Conservation (phyloP, 345 rosid species). For the Aurinia saxatilis region DNA sequence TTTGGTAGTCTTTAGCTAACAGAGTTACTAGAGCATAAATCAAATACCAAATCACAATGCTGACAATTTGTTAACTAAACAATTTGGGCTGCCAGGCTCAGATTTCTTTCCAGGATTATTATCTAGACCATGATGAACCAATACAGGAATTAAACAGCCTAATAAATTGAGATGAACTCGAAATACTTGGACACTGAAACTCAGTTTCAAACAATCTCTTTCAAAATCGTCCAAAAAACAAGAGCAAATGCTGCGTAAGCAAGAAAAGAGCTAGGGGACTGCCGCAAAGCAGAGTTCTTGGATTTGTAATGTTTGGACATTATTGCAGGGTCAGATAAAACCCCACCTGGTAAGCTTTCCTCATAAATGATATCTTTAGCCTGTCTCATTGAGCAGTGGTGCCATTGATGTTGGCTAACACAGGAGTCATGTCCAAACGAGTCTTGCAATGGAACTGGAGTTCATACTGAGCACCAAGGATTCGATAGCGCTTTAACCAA, state of each 20-base stretch:
- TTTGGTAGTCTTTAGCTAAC: too few relatives aligned
- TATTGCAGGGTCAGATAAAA: constrained; percentile 2
- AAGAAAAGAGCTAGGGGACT: neutral
- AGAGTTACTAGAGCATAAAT: too few relatives aligned
- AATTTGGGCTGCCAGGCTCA: too few relatives aligned
- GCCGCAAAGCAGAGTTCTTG: neutral
- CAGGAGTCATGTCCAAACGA: constrained; percentile 24
- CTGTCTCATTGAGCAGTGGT: neutral
- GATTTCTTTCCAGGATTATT: too few relatives aligned
- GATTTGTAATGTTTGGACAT: neutral
- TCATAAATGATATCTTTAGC: neutral
- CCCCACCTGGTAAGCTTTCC: neutral
- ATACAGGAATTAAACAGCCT: neutral
- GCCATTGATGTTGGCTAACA: constrained; percentile 6
- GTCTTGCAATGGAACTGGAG: constrained; percentile 29
- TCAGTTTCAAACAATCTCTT: neutral
- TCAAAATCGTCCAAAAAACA: neutral
- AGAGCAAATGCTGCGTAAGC: neutral
- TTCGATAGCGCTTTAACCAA: constrained; percentile 27
- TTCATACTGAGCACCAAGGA: constrained; percentile 26
- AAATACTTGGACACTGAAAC: neutral
- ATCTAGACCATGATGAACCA: neutral
- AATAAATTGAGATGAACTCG: neutral
- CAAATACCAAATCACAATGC: too few relatives aligned
- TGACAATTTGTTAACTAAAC: too few relatives aligned